Evolutionary conservation across 2,329 filamentous ascomycete species (phyloP).

Genomic region (Diatrype stigma): DNA sequence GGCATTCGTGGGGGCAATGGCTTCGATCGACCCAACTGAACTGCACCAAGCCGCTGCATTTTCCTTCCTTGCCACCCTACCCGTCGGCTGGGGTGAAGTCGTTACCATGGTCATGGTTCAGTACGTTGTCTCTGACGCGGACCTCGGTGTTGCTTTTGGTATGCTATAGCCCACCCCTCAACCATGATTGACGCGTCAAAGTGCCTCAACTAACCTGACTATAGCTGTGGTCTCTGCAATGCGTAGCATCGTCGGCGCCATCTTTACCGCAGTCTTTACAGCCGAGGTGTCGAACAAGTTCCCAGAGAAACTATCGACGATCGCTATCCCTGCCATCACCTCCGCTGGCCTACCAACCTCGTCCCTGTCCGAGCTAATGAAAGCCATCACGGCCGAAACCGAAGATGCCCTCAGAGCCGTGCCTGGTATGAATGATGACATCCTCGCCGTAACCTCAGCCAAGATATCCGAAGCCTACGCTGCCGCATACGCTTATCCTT

Average conservation of each 20-base stretch:
- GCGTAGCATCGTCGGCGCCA: slow-evolving; percentile 11
- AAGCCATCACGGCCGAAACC: slow-evolving; percentile 5
- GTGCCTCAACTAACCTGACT: slow-evolving; percentile 1
- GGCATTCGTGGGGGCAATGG: slow-evolving; percentile 14
- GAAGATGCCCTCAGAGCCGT: slow-evolving; percentile 9
- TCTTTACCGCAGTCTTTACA: slow-evolving; percentile 14
- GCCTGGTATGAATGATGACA: slow-evolving; percentile 12
- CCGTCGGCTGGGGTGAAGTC: slow-evolving; percentile 13
- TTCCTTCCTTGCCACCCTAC: slow-evolving; percentile 14
- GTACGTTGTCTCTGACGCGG: slow-evolving; percentile 13
- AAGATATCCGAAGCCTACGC: slow-evolving; percentile 11
- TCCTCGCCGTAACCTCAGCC: slow-evolving; percentile 6
- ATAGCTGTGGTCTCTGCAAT: slow-evolving; percentile 11
- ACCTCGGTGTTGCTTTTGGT: slow-evolving; percentile 15
- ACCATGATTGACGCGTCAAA: no score
- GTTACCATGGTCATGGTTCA: slow-evolving; percentile 18
- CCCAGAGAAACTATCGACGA: slow-evolving; percentile 8
- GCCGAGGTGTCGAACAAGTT: slow-evolving; percentile 13
- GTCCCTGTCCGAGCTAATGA: slow-evolving; percentile 5
- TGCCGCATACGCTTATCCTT: slow-evolving; percentile 13
- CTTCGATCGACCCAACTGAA: slow-evolving; percentile 9
- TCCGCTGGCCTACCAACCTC: slow-evolving; percentile 9
- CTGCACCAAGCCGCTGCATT: slow-evolving; percentile 10
- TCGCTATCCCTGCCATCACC: slow-evolving; percentile 10
- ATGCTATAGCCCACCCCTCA: slow-evolving; percentile 1